Base-by-base conservation (phyloP, 2,329 filamentous ascomycete species). In the Escovopsis weberi region DNA sequence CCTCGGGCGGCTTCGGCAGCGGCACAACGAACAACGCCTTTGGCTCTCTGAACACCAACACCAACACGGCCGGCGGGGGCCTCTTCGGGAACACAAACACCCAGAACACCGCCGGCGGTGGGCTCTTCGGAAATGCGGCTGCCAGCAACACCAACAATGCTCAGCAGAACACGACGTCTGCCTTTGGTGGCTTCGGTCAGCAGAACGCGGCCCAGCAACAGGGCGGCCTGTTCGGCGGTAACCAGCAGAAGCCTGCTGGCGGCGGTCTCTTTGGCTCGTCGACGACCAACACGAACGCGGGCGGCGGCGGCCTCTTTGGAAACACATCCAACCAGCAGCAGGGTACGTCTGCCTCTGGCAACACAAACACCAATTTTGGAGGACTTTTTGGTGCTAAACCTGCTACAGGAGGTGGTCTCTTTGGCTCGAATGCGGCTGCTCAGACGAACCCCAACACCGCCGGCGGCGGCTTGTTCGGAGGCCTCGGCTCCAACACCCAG, bases 201-300 rank as follows among this genome's bases (percentile, higher is more conserved):
- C 53, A 52, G 39, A 57, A 55, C 32, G 48, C 55, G 41, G 46
- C 43, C 6, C 57, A 59, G 37, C 59, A 59, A 32, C 53, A 57
- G 30, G 60, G 56, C 33, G 63, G 65, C 11, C 54, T 71, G 19
- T 72, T 74, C 47, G 71, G 69, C 18, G 60, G 56, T 46, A 60
- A 54, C 19, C 66, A 69, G 47, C 61, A 59, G 45, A 64, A 60
- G 46, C 57, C 57, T 12, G 58, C 58, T 12, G 54, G 56, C 2
- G 59, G 61, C 12, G 49, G 57, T 35, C 48, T 56, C 12, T 61
- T 61, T 44, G 72, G 71, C 12, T 41, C 42, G 40, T 40, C 43
- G 12, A 41, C 46, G 15, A 42, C 45, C 37, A 46, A 42, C 28
- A 57, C 62, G 18, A 57, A 55, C 32, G 61, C 62, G 9, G 28